These are phyloP conservation scores for Dalbergia cultrata DNA, from an alignment of 306 rosid genomes.

Conservation along the genomic window DNA sequence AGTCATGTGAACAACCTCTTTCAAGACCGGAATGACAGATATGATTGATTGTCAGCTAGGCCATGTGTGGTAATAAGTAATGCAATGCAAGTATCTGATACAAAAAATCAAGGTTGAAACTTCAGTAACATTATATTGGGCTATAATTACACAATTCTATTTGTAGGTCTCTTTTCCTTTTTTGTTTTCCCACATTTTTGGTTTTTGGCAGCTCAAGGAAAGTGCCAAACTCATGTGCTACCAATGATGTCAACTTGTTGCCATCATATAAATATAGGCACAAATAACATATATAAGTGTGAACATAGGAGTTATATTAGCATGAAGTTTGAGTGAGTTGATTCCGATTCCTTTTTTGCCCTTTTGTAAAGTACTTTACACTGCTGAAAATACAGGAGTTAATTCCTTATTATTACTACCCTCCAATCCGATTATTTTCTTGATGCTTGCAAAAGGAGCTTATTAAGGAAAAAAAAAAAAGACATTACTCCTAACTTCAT, in stretches of 20 bases:
- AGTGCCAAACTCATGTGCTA: background rate
- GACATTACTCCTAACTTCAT: background rate
- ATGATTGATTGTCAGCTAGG: slow-evolving; percentile 12
- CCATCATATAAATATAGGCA: background rate
- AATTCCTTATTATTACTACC: background rate
- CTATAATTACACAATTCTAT: slow-evolving; percentile 5
- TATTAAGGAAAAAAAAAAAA: background rate
- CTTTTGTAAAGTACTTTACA: background rate
- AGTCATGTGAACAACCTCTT: background rate
- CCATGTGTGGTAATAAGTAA: slow-evolving; percentile 25
- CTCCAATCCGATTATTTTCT: background rate
- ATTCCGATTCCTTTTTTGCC: background rate
- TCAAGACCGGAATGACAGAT: slow-evolving; percentile 9
- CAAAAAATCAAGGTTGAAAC: slow-evolving; percentile 15
- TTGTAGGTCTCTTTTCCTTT: background rate
- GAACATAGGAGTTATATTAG: background rate
- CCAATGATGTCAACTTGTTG: background rate
- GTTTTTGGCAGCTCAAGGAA: background rate
- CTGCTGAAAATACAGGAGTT: background rate
- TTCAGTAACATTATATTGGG: background rate
- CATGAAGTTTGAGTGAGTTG: background rate
- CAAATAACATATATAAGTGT: background rate
- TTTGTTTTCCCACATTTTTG: background rate
- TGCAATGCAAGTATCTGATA: slow-evolving; percentile 5
- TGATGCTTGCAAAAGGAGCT: slow-evolving; percentile 5